Conservation (phyloP, 805 yeast species). For the Pichia californica region DNA sequence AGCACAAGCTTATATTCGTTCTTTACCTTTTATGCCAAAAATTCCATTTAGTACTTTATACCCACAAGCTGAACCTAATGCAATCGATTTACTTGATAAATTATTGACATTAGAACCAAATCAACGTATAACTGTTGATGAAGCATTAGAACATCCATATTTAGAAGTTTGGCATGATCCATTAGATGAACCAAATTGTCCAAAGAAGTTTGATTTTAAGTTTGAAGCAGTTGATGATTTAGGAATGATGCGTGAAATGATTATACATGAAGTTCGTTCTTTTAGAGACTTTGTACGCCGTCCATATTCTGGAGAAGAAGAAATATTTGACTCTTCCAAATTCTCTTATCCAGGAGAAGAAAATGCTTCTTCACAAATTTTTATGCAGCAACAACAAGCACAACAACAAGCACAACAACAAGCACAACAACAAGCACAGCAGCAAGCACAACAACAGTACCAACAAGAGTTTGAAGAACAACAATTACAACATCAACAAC, state of each 20-base stretch:
- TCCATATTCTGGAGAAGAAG: constrained; percentile 12
- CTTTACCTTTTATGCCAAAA: constrained; percentile 75
- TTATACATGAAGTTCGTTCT: constrained; percentile 68
- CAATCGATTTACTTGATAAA: constrained; percentile 69
- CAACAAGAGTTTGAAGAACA: constrained; percentile 16
- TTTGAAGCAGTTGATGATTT: constrained; percentile 83
- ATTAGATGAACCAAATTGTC: constrained; percentile 81
- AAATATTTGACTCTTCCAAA: constrained; percentile 15
- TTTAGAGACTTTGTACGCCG: constrained; percentile 74
- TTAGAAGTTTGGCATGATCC: constrained; percentile 89
- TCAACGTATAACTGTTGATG: constrained; percentile 77
- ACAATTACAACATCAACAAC: constrained; percentile 17
- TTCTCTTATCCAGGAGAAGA: constrained; percentile 11
- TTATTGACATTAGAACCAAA: constrained; percentile 86
- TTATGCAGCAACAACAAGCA: constrained; percentile 7
- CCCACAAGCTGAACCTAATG: constrained; percentile 83
- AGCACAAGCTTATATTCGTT: constrained; percentile 87
- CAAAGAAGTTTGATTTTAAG: constrained; percentile 74
- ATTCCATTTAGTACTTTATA: constrained; percentile 65
- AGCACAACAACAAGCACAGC: constrained; percentile 1
- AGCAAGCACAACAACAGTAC: constrained; percentile 6
- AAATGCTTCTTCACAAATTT: constrained; percentile 3
- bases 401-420: constrained; percentile 10
- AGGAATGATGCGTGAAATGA: constrained; percentile 66
- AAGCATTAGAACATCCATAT: constrained; percentile 87